These are phyloP conservation scores for Stephanodiscus triporus DNA, from an alignment of 108 stramenopile species.

Conservation along the genomic window DNA sequence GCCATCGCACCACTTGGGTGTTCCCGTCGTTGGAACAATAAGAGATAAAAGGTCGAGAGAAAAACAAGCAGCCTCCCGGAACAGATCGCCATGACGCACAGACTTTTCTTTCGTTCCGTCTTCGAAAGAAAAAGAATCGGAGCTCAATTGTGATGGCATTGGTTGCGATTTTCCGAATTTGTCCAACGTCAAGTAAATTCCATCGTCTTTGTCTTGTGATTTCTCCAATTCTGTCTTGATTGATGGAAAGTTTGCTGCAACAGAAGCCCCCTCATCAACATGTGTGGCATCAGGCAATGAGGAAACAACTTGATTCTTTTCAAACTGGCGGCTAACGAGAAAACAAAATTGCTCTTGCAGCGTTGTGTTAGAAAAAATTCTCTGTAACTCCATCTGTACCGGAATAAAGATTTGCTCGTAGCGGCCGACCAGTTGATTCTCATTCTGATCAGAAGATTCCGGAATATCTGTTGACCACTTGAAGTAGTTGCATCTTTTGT, in stretches of 20 bases:
- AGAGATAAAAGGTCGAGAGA: constrained; percentile 57
- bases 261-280: not conserved
- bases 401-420: constrained; percentile 18
- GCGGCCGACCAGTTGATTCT: not conserved
- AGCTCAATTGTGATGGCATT: constrained; percentile 1
- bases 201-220: constrained; percentile 26
- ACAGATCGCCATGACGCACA: too few relatives aligned
- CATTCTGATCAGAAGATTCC: constrained; percentile 3
- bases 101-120: constrained; percentile 6
- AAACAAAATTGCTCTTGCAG: constrained; percentile 31
- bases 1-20: constrained; percentile 24
- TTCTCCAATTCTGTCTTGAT: constrained; percentile 26
- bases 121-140: not conserved
- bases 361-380: constrained; percentile 19
- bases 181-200: constrained; percentile 3
- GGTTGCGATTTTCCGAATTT: constrained; percentile 26
- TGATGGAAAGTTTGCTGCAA: constrained; percentile 15
- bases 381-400: constrained; percentile 27
- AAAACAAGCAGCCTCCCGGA: too few relatives aligned
- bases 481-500: constrained; percentile 58
- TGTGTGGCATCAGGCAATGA: not conserved
- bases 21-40: constrained; percentile 37
- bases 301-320: constrained; percentile 21
- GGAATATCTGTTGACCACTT: constrained; percentile 20
- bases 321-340: constrained; percentile 33